Evolutionary conservation across 202 grass and related monocot genomes (phyloP).

Genomic region (Hordeum pubiflorum): DNA sequence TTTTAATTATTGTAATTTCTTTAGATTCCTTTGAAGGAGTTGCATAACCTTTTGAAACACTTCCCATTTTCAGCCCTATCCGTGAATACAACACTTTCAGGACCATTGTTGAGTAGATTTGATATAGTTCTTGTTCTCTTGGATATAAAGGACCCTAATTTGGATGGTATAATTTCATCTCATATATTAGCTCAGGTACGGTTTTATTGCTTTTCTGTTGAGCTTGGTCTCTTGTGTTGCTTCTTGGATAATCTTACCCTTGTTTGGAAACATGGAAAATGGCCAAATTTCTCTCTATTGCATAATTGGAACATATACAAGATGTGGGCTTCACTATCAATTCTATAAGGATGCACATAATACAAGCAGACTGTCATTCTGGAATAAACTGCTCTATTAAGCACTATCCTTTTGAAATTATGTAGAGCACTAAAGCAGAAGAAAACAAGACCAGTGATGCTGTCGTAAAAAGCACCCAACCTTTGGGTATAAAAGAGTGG

Average conservation of each 20-base stretch:
- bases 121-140: constrained; percentile 94
- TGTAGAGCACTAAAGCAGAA: constrained; percentile 49
- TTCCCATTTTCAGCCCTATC: constrained; percentile 57
- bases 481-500: constrained; percentile 35
- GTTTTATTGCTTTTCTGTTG: not conserved
- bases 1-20: not conserved
- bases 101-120: constrained; percentile 93
- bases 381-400: not conserved
- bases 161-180: constrained; percentile 76
- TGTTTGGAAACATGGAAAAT: constrained; percentile 9
- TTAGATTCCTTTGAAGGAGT: not conserved
- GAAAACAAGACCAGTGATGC: constrained; percentile 26
- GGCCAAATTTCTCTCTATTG: not conserved
- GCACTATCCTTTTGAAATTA: constrained; percentile 15
- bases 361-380: not conserved
- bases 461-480: not conserved
- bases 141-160: constrained; percentile 50
- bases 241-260: constrained; percentile 16
- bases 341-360: not conserved
- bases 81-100: constrained; percentile 94
- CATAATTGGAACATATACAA: not conserved
- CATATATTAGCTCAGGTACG: constrained; percentile 78
- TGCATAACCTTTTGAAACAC: not conserved
- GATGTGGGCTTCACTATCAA: not conserved
- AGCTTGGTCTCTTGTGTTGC: not conserved